Percentiles rank a stretch among this genome's conserved stretches.
Conservation (phyloP, 2,329 filamentous ascomycete genomes). For the Xylariales sp. region DNA sequence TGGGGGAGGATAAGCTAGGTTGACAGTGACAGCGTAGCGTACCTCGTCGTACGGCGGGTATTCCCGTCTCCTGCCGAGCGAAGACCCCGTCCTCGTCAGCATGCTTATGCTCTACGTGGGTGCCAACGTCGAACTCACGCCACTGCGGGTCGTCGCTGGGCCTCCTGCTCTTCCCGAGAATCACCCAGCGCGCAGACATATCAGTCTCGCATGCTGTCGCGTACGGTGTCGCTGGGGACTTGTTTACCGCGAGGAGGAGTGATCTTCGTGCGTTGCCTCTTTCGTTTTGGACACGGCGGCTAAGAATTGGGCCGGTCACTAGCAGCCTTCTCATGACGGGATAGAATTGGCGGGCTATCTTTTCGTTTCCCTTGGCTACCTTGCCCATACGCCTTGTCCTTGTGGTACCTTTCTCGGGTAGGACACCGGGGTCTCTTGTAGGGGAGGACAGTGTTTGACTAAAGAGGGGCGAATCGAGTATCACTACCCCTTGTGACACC, state of each 20-base stretch:
- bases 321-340: conserved; percentile 22
- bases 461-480: background rate
- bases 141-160: conserved; percentile 23
- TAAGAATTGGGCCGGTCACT: conserved; percentile 29
- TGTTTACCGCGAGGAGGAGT: conserved; percentile 35
- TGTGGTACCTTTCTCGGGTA: conserved; percentile 20
- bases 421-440: conserved; percentile 23
- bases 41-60: conserved; percentile 26
- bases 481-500: background rate
- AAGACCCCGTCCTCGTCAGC: conserved; percentile 24
- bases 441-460: conserved; percentile 18
- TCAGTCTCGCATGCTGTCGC: conserved; percentile 37
- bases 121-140: conserved; percentile 36
- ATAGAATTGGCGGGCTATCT: conserved; percentile 28
- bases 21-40: conserved; percentile 37
- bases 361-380: conserved; percentile 30
- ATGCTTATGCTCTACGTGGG: conserved; percentile 34
- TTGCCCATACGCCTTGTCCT: conserved; percentile 17
- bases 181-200: conserved; percentile 38
- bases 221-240: conserved; percentile 37
- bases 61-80: conserved; percentile 32
- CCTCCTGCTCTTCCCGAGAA: conserved; percentile 33
- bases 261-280: conserved; percentile 34
- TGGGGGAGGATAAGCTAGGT: conserved; percentile 36
- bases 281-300: conserved; percentile 16